These are phyloP conservation scores for Amoebophrya sp. DNA, from an alignment of 169 alveolate species.

Conservation along the genomic window DNA sequence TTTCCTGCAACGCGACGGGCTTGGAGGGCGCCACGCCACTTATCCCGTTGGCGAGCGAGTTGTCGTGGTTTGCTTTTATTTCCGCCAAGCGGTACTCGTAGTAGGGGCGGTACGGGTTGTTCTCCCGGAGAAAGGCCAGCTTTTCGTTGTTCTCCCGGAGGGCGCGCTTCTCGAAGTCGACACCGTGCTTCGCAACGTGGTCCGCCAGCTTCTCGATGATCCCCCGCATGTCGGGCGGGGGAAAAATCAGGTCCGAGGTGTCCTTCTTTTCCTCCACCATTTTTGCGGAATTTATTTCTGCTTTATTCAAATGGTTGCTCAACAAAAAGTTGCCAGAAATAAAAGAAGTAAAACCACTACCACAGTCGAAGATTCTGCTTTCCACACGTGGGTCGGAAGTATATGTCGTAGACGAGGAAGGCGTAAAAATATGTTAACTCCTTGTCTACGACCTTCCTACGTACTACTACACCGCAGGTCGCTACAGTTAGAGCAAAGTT, in stretches of 20 bases:
- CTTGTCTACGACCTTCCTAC: no score
- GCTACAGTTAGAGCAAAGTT: no score
- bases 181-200: conserved; percentile 72
- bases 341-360: no score
- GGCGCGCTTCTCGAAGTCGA: conserved; percentile 63
- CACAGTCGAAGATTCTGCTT: no score
- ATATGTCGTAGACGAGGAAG: no score
- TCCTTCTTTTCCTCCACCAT: no score
- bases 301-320: no score
- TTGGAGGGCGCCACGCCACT: conserved; percentile 40
- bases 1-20: conserved; percentile 41
- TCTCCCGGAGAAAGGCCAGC: conserved; percentile 58
- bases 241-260: conserved; percentile 55
- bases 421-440: no score
- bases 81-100: conserved; percentile 60
- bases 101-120: conserved; percentile 66
- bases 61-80: conserved; percentile 45
- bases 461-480: no score
- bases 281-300: no score
- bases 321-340: no score
- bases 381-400: no score
- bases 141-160: conserved; percentile 56
- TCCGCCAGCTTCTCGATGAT: conserved; percentile 71
- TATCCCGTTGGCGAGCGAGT: conserved; percentile 46
- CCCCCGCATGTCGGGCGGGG: conserved; percentile 64